Percentiles rank a stretch among this genome's conserved stretches.
Conservation (phyloP, 2,329 filamentous ascomycete genomes). For the Pezicula neosporulosa region DNA sequence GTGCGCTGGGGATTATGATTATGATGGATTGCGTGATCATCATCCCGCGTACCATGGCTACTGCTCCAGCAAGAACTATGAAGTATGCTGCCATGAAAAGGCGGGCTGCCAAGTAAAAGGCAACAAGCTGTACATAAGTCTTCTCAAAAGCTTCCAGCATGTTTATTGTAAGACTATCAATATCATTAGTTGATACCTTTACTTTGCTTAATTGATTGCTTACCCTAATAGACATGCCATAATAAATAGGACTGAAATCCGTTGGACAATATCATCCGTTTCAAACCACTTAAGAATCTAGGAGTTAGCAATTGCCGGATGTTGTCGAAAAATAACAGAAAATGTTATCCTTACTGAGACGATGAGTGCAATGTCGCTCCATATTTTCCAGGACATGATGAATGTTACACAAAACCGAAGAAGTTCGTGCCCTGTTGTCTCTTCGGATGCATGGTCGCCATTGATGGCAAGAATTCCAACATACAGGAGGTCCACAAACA, state of each 20-base stretch:
- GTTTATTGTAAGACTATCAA: constrained; percentile 52
- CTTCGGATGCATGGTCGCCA: constrained; percentile 56
- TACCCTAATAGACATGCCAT: constrained; percentile 57
- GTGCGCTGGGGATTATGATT: constrained; percentile 41
- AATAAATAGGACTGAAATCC: constrained; percentile 56
- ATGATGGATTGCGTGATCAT: constrained; percentile 47
- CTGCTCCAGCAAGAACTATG: constrained; percentile 39
- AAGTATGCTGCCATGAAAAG: constrained; percentile 50
- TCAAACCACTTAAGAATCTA: constrained; percentile 45
- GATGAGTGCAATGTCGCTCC: constrained; percentile 54
- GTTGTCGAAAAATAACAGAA: too few relatives aligned
- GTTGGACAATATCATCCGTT: constrained; percentile 55
- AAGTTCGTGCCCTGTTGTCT: constrained; percentile 50
- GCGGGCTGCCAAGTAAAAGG: constrained; percentile 57
- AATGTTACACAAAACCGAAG: constrained; percentile 59
- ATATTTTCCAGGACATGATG: constrained; percentile 57
- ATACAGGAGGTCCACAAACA: constrained; percentile 62
- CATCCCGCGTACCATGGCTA: constrained; percentile 55
- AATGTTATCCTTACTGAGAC: constrained; percentile 32
- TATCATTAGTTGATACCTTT: constrained; percentile 1
- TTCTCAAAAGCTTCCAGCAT: constrained; percentile 53
- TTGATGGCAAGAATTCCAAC: constrained; percentile 56
- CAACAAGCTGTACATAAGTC: constrained; percentile 55
- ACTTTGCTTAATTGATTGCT: constrained; percentile 2
- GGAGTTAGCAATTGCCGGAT: too few relatives aligned